Base-by-base conservation (phyloP, 228 moss, liverwort and hornwort species). In the Sphagnum magellanicum region DNA sequence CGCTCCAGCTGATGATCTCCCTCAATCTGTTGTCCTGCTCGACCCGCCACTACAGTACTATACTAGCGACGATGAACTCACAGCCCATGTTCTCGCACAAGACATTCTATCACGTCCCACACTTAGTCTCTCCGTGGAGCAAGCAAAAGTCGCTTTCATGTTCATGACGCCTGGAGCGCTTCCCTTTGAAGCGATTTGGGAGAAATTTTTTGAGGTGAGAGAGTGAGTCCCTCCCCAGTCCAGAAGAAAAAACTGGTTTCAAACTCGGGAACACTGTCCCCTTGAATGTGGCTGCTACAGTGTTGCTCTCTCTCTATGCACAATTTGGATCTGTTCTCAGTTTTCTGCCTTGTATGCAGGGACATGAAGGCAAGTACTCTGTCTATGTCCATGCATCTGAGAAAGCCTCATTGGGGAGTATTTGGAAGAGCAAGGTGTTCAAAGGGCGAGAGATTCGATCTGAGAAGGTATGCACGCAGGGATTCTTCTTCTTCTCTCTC, bases 111-210 rank as follows among this genome's bases (percentile, higher is more conserved):
- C 86, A 8, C 82, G 73, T 50, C 76, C 88, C 47, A 13, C 16
- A 52, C 16, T 53, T 32, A 32, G 3, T 32, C 32, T 32, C 51
- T 32, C 63, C 9, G 16, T 55, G 48, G 74, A 57, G 14, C 69
- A 72, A 10, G 53, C 83, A 50, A 95, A 92, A 77, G 68, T 92
- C 15, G 94, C 94, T 48, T 95, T 92, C 68, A 83, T 92, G 92
- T 95, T 86, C 71, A 75, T 95, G 61, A 95, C 94, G 51, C 75
- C 78, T 55, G 88, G 80, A 53, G 65, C 81, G 48, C 47, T 95
- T 72, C 94, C 94, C 16, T 81, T 90, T 73, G 92, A 91, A 76
- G 71, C 75, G 50, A 68, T 95, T 6, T 92, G 94, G 94, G 92
- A 87, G 62, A 76, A 71, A 50, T 95, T 95, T 66, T 92, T 95